A percentile compares a stretch with the other conserved stretches of the same genome.
These are phyloP conservation scores for Fusarium sp. DNA, from an alignment of 2,329 filamentous ascomycete species.

Conservation along the genomic window DNA sequence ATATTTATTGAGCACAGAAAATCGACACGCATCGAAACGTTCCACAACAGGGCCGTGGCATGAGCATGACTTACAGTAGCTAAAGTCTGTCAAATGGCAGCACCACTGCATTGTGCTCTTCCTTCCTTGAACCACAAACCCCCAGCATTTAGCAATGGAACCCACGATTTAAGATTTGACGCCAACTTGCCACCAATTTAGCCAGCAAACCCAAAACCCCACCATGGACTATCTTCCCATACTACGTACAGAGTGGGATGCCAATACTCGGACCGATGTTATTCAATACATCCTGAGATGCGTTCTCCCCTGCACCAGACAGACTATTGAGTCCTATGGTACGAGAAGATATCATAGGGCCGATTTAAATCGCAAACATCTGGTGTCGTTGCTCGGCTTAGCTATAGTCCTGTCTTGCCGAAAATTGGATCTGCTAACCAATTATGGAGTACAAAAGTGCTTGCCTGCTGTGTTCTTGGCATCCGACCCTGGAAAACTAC, in stretches of 20 bases:
- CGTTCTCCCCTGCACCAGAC: constrained; percentile 15
- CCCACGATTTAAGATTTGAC: constrained; percentile 40
- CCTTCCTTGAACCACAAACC: constrained; percentile 26
- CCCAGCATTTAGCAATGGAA: constrained; percentile 18
- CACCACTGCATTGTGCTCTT: constrained; percentile 24
- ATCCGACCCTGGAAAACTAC: background rate
- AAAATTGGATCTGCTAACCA: background rate
- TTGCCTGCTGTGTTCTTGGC: background rate
- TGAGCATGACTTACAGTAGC: no score
- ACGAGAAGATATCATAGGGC: constrained; percentile 10
- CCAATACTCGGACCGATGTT: constrained; percentile 43
- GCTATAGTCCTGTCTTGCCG: constrained; percentile 25
- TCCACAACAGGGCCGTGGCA: constrained; percentile 22
- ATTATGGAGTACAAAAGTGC: background rate
- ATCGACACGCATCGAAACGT: constrained; percentile 12
- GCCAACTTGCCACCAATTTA: constrained; percentile 41
- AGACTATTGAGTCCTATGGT: background rate
- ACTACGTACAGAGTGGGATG: constrained; percentile 16
- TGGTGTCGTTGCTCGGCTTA: constrained; percentile 13
- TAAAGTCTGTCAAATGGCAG: constrained; percentile 29
- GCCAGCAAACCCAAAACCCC: constrained; percentile 23
- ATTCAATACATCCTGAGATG: constrained; percentile 14
- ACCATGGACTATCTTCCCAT: constrained; percentile 16
- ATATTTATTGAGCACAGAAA: constrained; percentile 19
- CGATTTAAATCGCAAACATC: constrained; percentile 6